These are phyloP conservation scores for Solanum appendiculatum DNA, from an alignment of 257 asterid genomes.

Conservation along the genomic window DNA sequence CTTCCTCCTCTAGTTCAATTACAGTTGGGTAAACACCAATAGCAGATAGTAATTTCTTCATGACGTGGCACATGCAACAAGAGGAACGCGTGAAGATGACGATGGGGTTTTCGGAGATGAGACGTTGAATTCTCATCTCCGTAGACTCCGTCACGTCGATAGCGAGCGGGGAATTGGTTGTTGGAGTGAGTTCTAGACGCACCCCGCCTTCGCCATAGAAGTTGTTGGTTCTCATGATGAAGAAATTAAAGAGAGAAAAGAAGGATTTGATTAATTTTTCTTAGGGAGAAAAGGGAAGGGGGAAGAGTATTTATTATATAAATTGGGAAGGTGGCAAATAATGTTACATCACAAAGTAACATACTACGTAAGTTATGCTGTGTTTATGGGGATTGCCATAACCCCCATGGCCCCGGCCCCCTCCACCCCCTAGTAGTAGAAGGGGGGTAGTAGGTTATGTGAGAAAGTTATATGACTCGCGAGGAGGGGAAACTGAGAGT, in stretches of 20 bases:
- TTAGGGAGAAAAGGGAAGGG: conserved; percentile 3
- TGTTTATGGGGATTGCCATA: background rate
- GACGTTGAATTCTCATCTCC: conserved; percentile 75
- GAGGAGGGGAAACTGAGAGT: conserved; percentile 9
- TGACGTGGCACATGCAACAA: conserved; percentile 95
- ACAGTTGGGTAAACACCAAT: conserved; percentile 87
- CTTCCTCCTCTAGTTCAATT: conserved; percentile 78
- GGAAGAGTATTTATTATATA: conserved; percentile 24
- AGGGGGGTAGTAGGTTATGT: background rate
- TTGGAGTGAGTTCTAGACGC: conserved; percentile 50
- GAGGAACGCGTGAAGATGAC: conserved; percentile 75
- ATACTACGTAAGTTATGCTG: conserved; percentile 18
- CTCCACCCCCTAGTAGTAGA: background rate
- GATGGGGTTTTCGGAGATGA: conserved; percentile 74
- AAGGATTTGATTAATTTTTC: background rate
- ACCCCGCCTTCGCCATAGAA: conserved; percentile 42
- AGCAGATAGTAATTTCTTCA: conserved; percentile 62
- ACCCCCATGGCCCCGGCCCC: background rate
- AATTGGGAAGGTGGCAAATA: conserved; percentile 3
- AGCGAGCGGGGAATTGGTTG: conserved; percentile 54
- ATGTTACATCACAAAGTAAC: conserved; percentile 23
- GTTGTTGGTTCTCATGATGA: conserved; percentile 50
- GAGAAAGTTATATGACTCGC: background rate
- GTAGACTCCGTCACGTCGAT: conserved; percentile 61
- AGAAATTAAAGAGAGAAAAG: background rate